phyloP scores from a whole-genome alignment of 345 rosid genomes.

The Microthlaspi erraticum region DNA sequence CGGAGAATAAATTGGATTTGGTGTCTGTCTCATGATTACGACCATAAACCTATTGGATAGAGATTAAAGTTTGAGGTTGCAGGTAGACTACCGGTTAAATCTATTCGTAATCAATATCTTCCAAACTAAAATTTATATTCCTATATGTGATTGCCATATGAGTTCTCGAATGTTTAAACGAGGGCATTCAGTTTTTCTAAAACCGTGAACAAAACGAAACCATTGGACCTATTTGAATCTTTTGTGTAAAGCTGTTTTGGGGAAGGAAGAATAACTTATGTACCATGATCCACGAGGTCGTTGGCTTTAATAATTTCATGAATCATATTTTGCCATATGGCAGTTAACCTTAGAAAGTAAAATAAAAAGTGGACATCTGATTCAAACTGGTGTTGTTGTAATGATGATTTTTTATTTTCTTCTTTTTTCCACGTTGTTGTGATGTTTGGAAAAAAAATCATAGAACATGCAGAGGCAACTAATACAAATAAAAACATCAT shows the following conservation, averaged over 20 bases:
- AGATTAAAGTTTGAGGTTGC: conserved; percentile 16
- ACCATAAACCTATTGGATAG: conserved; percentile 15
- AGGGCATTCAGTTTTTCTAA: not conserved
- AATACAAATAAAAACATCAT: not conserved
- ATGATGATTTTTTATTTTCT: not conserved
- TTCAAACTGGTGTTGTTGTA: not conserved
- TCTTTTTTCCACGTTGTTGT: conserved; percentile 2
- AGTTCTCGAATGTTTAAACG: not conserved
- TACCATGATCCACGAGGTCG: conserved; percentile 24
- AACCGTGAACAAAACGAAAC: not conserved
- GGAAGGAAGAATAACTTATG: conserved; percentile 21
- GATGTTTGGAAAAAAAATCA: not conserved
- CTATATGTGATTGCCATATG: not conserved
- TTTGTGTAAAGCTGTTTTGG: conserved; percentile 14
- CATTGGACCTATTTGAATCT: conserved; percentile 1
- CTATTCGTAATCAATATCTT: not conserved
- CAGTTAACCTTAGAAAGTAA: conserved; percentile 7
- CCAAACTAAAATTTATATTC: not conserved
- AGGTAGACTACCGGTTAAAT: conserved; percentile 6
- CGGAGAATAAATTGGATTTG: not conserved
- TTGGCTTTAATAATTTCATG: conserved; percentile 5
- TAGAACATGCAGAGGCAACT: not conserved
- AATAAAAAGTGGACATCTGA: not conserved
- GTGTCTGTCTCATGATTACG: conserved; percentile 23
- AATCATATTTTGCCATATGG: conserved; percentile 20